Conservation (phyloP, 2,329 filamentous ascomycete species). For the Curvularia lunata region DNA sequence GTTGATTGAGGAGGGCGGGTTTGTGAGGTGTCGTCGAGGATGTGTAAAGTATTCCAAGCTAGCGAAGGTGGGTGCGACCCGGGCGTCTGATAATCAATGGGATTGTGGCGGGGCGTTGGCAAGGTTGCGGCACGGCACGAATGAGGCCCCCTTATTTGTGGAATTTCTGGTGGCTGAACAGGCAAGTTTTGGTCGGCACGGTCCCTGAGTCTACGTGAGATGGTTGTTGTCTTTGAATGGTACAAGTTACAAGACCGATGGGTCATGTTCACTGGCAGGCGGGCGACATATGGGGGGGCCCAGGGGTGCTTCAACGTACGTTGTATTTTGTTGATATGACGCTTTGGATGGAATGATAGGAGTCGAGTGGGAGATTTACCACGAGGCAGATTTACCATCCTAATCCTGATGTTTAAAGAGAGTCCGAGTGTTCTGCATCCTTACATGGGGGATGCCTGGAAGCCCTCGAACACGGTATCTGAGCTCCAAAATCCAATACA, state of each 20-base stretch:
- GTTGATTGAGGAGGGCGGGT: constrained; percentile 29
- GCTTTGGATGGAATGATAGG: constrained; percentile 34
- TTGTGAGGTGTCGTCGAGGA: constrained; percentile 26
- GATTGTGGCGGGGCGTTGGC: constrained; percentile 38
- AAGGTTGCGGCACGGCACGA: constrained; percentile 44
- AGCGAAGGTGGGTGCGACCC: constrained; percentile 31
- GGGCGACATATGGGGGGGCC: constrained; percentile 38
- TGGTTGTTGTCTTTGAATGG: constrained; percentile 38
- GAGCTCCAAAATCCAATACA: constrained; percentile 38
- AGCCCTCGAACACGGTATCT: constrained; percentile 44
- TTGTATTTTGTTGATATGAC: constrained; percentile 36
- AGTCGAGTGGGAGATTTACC: constrained; percentile 39
- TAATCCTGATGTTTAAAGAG: constrained; percentile 33
- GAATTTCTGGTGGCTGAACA: constrained; percentile 39
- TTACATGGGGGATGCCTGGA: constrained; percentile 44
- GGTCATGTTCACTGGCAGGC: constrained; percentile 44
- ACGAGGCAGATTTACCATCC: constrained; percentile 44
- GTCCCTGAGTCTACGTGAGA: constrained; percentile 47
- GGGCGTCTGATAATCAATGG: constrained; percentile 37
- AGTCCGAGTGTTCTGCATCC: constrained; percentile 37
- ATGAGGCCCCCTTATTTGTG: constrained; percentile 36
- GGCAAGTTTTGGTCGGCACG: constrained; percentile 39
- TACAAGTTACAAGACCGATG: constrained; percentile 38
- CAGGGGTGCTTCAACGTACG: constrained; percentile 46
- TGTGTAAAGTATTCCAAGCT: constrained; percentile 32